Evolutionary conservation across 169 alveolate species (phyloP).

Genomic region (Plasmodium inui): DNA sequence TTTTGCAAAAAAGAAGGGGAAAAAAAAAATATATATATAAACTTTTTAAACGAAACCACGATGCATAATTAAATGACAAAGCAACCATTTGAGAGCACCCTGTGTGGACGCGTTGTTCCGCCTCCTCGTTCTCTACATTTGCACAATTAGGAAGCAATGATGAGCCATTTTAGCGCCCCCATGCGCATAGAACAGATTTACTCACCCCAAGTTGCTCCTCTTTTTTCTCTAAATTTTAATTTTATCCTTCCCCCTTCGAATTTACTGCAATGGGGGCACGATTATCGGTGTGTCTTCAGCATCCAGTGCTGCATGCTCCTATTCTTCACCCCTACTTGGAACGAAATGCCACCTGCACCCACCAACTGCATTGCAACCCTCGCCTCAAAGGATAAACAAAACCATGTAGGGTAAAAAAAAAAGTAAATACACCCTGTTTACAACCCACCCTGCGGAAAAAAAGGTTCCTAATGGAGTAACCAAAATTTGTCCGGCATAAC

Average conservation of each 20-base stretch:
- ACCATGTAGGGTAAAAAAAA: neutral
- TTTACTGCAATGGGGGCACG: neutral
- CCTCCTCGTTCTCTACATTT: neutral
- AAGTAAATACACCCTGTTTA: neutral
- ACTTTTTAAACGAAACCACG: neutral
- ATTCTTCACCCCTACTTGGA: neutral
- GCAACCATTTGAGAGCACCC: neutral
- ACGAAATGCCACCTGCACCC: neutral
- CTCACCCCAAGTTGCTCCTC: neutral
- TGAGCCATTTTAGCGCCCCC: neutral
- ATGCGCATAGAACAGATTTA: neutral
- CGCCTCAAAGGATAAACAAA: neutral
- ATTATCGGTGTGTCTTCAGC: neutral
- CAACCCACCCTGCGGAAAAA: neutral
- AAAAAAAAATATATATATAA: neutral
- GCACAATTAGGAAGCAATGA: neutral
- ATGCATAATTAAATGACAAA: neutral
- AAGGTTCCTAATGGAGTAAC: neutral
- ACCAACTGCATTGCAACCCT: neutral
- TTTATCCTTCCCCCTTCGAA: neutral
- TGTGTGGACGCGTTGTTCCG: neutral
- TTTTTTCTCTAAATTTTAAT: neutral
- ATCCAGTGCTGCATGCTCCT: neutral
- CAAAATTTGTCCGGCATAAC: neutral
- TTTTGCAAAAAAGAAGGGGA: neutral